Base-by-base conservation (phyloP, 2,329 filamentous ascomycete genomes). In the Colletotrichum eremochloae region DNA sequence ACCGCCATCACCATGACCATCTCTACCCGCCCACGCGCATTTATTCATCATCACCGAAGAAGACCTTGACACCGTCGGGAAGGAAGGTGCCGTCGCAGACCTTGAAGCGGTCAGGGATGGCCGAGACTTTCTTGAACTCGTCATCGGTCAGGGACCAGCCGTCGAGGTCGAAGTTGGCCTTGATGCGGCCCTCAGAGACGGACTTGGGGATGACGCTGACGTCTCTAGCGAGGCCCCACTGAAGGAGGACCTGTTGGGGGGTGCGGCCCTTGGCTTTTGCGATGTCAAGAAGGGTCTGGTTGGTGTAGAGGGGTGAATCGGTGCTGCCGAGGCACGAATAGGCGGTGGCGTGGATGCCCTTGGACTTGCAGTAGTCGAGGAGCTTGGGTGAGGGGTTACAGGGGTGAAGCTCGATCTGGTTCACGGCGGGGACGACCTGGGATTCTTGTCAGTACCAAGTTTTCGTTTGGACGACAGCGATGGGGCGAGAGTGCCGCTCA, bases 131-230 rank as follows among this genome's bases (percentile, higher is more conserved):
- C 76, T 88, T 86, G 63, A 96, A 81, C 84, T 97, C 94, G 58
- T 94, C 93, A 4, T 88, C 87, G 4, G 88, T 91, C 81, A 97
- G 83, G 71, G 89, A 85, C 90, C 91, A 96, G 65, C 92, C 93
- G 81, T 95, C 89, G 64, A 94, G 79, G 52, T 92, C 89, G 76
- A 91, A 94, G 87, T 97, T 97, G 74, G 85, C 89, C 82, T 93
- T 86, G 78, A 97, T 95, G 53, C 94, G 89, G 65, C 86, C 86
- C 76, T 90, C 88, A 75, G 89, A 95, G 71, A 95, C 92, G 64
- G 89, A 93, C 88, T 97, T 97, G 78, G 94, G 94, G 77, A 97
- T 94, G 64, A 97, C 94, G 75, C 90, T 93, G 86, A 92, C 94
- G 71, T 92, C 94, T 79, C 94, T 91, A 81, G 93, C 90, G 67